phyloP scores from a whole-genome alignment of 2,329 filamentous ascomycete genomes.

The Monilinia fructicola region DNA sequence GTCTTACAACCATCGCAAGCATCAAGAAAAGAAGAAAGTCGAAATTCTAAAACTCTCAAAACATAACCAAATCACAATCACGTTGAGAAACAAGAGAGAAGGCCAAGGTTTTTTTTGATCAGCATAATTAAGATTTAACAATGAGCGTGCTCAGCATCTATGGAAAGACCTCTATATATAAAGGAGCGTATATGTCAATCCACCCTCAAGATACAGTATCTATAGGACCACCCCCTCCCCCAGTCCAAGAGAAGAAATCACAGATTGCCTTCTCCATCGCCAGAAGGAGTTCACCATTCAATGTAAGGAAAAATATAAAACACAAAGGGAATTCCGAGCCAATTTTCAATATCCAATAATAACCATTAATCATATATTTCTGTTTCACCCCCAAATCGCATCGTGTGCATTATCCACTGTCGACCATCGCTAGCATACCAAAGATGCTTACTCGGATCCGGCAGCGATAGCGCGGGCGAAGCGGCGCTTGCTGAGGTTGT shows the following conservation, averaged over 20 bases:
- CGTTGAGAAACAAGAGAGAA: background rate
- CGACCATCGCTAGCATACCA: background rate
- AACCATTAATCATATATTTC: slow-evolving; percentile 5
- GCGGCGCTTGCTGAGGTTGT: slow-evolving; percentile 43
- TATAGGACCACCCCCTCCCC: slow-evolving; percentile 5
- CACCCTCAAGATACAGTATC: slow-evolving; percentile 12
- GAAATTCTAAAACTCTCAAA: background rate
- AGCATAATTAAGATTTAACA: slow-evolving; percentile 21
- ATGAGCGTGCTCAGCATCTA: slow-evolving; percentile 19
- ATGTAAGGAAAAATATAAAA: slow-evolving; percentile 6
- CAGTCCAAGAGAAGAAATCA: slow-evolving; percentile 12
- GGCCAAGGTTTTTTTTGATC: slow-evolving; percentile 11
- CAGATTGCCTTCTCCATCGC: slow-evolving; percentile 14
- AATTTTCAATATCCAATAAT: slow-evolving; percentile 3
- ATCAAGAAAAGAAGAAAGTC: background rate
- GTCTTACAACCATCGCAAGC: too few relatives aligned
- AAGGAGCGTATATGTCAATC: slow-evolving; percentile 15
- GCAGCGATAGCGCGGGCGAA: slow-evolving; percentile 37
- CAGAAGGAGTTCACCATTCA: background rate
- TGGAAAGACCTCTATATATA: slow-evolving; percentile 11
- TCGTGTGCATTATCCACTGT: background rate
- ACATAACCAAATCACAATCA: background rate
- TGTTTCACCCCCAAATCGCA: background rate
- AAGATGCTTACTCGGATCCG: slow-evolving; percentile 29
- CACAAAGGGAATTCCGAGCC: slow-evolving; percentile 18